phyloP scores from a whole-genome alignment of 768 basidiomycete species.

The Mycena crocata region DNA sequence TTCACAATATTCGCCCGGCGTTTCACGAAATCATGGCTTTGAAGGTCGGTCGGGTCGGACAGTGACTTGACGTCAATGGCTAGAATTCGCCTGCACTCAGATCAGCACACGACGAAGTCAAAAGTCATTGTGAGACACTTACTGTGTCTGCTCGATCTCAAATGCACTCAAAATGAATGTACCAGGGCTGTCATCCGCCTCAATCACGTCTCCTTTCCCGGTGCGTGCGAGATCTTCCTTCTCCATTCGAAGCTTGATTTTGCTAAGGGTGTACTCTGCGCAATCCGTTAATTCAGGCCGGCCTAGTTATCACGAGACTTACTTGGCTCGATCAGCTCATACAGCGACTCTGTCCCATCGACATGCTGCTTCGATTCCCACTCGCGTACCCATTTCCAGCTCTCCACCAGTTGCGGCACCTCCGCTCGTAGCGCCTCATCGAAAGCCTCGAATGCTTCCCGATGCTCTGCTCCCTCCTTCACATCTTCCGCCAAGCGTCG shows the following conservation, averaged over 20 bases:
- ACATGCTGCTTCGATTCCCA: not conserved
- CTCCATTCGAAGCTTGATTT: not conserved
- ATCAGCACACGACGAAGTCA: not conserved
- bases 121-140: not conserved
- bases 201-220: not conserved
- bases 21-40: not conserved
- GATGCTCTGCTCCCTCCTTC: not conserved
- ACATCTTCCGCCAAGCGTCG: not conserved
- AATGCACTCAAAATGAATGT: not conserved
- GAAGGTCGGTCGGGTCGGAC: not conserved
- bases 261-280: not conserved
- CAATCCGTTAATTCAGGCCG: too few relatives aligned
- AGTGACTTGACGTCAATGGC: not conserved
- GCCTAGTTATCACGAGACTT: too few relatives aligned
- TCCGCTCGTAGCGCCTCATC: not conserved
- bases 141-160: not conserved
- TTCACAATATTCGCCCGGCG: not conserved
- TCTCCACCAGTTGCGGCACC: not conserved
- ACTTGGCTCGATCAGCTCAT: not conserved
- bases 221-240: not conserved
- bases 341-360: not conserved
- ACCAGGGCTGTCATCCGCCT: too few relatives aligned
- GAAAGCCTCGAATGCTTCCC: constrained; percentile 1
- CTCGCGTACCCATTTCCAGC: not conserved
- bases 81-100: not conserved